Evolutionary conservation across 805 yeast genomes (phyloP).

Genomic region (Metschnikowia lochheadii): DNA sequence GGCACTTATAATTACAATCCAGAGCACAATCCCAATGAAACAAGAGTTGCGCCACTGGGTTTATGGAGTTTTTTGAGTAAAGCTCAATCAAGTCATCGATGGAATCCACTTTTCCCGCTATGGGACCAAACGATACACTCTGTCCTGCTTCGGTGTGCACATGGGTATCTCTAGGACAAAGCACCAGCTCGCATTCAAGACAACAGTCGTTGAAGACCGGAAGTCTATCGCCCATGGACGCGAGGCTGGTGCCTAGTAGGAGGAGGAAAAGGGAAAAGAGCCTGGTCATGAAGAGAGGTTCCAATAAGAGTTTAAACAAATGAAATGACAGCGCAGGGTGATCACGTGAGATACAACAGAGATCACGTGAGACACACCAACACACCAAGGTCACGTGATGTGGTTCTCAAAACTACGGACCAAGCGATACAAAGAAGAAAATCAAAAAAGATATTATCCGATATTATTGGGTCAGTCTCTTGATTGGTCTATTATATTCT

Average conservation of each 20-base stretch:
- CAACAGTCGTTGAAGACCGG: constrained; percentile 28
- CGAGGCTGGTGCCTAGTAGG: constrained; percentile 3
- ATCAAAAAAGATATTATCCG: no score
- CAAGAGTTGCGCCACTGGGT: constrained; percentile 17
- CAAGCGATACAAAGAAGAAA: no score
- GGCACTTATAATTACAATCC: constrained; percentile 40
- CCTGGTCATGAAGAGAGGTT: no score
- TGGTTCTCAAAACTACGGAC: no score
- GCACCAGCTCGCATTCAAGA: constrained; percentile 1
- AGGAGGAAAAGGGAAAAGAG: neutral
- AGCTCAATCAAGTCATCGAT: constrained; percentile 2
- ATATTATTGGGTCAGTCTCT: no score
- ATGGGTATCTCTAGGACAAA: neutral
- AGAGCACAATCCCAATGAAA: constrained; percentile 33
- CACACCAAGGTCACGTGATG: neutral
- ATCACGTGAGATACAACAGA: no score
- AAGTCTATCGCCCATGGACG: constrained; percentile 31
- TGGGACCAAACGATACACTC: neutral
- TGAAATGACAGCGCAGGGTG: neutral
- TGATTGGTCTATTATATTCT: no score
- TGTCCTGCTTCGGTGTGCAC: neutral
- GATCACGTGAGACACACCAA: no score
- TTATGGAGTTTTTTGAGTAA: constrained; percentile 11
- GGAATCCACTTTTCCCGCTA: neutral
- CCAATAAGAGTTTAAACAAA: neutral